phyloP scores from a whole-genome alignment of 129 eudicot genomes.

The Pulicaria dysenterica region DNA sequence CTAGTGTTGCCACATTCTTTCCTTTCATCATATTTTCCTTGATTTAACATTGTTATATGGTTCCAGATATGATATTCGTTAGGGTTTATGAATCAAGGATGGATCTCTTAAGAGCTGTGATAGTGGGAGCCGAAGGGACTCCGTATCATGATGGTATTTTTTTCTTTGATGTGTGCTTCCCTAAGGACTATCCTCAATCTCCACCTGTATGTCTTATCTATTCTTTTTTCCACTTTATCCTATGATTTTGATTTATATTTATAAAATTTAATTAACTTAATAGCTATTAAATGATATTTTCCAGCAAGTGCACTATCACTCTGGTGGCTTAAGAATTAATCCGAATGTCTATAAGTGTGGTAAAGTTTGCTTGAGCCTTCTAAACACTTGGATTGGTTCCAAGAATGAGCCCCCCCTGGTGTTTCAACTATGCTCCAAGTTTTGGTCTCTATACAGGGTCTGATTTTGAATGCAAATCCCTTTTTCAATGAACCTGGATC shows the following conservation, averaged over 20 bases:
- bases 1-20: background rate
- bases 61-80: slow-evolving; percentile 63
- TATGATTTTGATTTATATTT: background rate
- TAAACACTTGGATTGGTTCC: slow-evolving; percentile 68
- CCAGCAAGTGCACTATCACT: slow-evolving; percentile 70
- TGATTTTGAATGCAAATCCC: slow-evolving; percentile 70
- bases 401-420: slow-evolving; percentile 53
- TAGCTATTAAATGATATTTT: background rate
- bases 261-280: background rate
- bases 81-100: slow-evolving; percentile 88
- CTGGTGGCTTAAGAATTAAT: slow-evolving; percentile 77
- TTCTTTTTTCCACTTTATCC: background rate
- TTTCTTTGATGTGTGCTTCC: slow-evolving; percentile 79
- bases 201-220: slow-evolving; percentile 64
- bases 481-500: slow-evolving; percentile 65
- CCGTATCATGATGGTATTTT: slow-evolving; percentile 91
- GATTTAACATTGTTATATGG: background rate
- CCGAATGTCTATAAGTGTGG: slow-evolving; percentile 64
- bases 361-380: slow-evolving; percentile 75
- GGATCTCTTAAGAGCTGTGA: slow-evolving; percentile 91
- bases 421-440: slow-evolving; percentile 80
- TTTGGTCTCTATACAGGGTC: slow-evolving; percentile 79
- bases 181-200: slow-evolving; percentile 53
- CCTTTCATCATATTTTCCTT: background rate
- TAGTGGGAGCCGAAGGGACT: slow-evolving; percentile 87